Base-by-base conservation (phyloP, 2,329 filamentous ascomycete species). In the Colletotrichum navitas region DNA sequence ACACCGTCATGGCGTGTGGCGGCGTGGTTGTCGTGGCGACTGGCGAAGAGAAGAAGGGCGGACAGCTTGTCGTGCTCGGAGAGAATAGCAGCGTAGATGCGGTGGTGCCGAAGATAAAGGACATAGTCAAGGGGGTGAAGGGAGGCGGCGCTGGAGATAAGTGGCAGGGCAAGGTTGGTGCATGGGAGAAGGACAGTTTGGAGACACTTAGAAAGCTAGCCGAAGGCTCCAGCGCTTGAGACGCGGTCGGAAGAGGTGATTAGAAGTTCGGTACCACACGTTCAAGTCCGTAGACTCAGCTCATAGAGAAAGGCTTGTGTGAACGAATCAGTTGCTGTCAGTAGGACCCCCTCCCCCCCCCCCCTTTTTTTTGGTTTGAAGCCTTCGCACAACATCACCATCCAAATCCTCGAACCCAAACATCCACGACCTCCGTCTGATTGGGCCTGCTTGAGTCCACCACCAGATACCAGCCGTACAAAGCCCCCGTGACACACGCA, bases 401-500 rank as follows among this genome's bases (percentile, higher is more conserved):
- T 0, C 89, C 89, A 61, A 86, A 82, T 76, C 87, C 89, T 59
- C 90, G 81, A 11, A 86, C 80, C 89, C 89, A 92, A 16, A 91
- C 84, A 81, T 92, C 90, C 18, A 88, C 81, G 34, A 85, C 81
- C 4, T 81, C 76, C 7, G 80, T 78, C 1, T 83, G 85, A 75
- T 90, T 85, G 10, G 71, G 39, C 8, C n/a, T 52, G 1, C 72
- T 67, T 0, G 32, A 91, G 82, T 73, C 91, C 8, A 79, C 76
- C 0, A 80, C 80, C 7, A 90, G 79, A 79, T 91, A 92, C 86
- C 87, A 92, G 0, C 85, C 88, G 77, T 89, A 90, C 61, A 86
- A 82, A 0, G 87, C 87, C 0, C 88, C 87, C 0, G 89, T 86
- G 51, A 92, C 86, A 75, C 90, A 92, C 5, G 90, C 88, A 79